Conservation (phyloP, 306 rosid species). For the Quercus variabilis region DNA sequence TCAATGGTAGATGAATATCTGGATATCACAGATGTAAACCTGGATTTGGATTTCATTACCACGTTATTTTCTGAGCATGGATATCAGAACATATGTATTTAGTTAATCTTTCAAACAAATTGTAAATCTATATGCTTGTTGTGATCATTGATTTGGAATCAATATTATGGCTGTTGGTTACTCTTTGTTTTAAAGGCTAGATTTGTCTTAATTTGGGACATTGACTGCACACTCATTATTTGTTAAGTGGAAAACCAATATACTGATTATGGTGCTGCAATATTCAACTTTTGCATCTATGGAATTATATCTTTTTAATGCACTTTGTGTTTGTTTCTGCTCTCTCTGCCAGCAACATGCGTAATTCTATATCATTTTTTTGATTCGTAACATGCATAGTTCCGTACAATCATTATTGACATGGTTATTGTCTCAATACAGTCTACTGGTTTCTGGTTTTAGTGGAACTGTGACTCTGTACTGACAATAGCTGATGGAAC, state of each 20-base stretch:
- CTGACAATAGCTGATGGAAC: slow-evolving; percentile 46
- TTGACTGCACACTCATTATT: neutral
- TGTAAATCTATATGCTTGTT: neutral
- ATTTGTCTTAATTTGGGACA: neutral
- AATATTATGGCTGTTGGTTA: neutral
- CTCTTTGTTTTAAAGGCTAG: neutral
- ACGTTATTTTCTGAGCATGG: neutral
- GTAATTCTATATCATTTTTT: neutral
- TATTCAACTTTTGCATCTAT: neutral
- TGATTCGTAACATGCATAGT: too few relatives aligned
- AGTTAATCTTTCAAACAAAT: neutral
- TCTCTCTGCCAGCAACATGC: neutral
- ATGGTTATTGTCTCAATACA: slow-evolving; percentile 10
- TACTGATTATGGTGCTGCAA: neutral
- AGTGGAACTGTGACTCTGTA: slow-evolving; percentile 20
- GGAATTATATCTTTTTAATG: neutral
- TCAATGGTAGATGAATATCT: slow-evolving; percentile 6
- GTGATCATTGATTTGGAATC: neutral
- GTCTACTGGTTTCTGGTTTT: slow-evolving; percentile 24
- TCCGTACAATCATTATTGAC: neutral
- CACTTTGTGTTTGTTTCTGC: neutral
- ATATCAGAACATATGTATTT: neutral
- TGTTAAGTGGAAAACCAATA: neutral
- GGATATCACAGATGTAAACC: neutral
- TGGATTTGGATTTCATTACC: neutral